phyloP scores from a whole-genome alignment of 2,329 filamentous ascomycete genomes.

The Beauveria sp. region DNA sequence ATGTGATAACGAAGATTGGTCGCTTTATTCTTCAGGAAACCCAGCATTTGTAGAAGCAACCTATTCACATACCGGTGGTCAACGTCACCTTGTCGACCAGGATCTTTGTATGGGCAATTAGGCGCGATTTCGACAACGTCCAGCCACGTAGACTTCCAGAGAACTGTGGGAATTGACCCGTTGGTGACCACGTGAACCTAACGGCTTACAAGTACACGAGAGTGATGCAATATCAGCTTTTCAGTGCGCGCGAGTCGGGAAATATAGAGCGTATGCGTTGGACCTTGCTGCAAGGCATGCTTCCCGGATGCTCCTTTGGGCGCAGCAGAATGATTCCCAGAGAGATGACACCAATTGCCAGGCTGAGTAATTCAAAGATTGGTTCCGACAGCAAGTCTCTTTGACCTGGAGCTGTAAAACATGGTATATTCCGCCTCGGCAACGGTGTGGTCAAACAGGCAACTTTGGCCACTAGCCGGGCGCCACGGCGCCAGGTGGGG shows the following conservation, averaged over 20 bases:
- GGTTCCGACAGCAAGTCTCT: not conserved
- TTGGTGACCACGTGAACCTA: not conserved
- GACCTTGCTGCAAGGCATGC: not conserved
- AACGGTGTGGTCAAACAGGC: not conserved
- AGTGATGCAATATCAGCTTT: not conserved
- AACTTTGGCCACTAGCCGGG: not conserved
- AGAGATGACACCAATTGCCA: not conserved
- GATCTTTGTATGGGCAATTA: not conserved
- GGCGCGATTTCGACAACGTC: not conserved
- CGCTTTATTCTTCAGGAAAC: too few species aligned
- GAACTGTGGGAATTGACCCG: not conserved
- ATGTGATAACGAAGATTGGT: not conserved
- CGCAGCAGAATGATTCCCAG: not conserved
- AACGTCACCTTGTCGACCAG: not conserved
- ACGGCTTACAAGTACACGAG: not conserved
- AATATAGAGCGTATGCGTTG: not conserved
- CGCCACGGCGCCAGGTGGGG: not conserved
- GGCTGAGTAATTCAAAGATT: not conserved
- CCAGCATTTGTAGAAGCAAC: not conserved
- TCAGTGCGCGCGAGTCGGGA: not conserved
- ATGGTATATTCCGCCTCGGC: not conserved
- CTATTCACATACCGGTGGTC: not conserved
- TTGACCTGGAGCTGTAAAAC: not conserved
- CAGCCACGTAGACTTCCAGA: not conserved
- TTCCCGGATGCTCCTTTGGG: not conserved